phyloP scores from a whole-genome alignment of 768 basidiomycete species.

The Podaxis carcinomalis region DNA sequence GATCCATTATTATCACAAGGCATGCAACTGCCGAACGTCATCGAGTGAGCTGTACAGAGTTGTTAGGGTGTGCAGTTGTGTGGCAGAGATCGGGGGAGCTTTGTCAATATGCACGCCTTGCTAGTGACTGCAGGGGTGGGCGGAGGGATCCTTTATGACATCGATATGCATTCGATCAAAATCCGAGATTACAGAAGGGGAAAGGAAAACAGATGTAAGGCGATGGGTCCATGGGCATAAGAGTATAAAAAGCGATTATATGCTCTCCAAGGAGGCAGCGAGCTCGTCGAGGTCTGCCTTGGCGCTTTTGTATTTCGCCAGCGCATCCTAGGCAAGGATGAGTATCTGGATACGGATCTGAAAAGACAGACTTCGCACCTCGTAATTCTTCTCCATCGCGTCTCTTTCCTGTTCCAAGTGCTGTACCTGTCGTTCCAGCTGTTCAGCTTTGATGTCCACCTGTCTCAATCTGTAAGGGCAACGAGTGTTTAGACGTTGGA shows the following conservation, averaged over 20 bases:
- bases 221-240: conserved; percentile 1
- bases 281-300: conserved; percentile 86
- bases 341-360: conserved; percentile 2
- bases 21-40: no score
- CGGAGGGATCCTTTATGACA: background rate
- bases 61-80: background rate
- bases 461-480: conserved; percentile 68
- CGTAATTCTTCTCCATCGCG: conserved; percentile 90
- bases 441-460: conserved; percentile 98
- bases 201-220: conserved; percentile 1
- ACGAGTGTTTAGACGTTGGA: background rate
- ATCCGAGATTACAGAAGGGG: background rate
- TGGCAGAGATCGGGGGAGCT: background rate
- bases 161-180: conserved; percentile 2
- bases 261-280: conserved; percentile 65
- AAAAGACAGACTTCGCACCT: conserved; percentile 45
- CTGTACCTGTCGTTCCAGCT: conserved; percentile 90
- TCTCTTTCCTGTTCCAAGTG: conserved; percentile 90
- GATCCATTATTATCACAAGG: no score
- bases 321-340: conserved; percentile 53
- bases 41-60: no score
- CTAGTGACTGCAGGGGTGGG: background rate
- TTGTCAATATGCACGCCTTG: background rate
- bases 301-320: conserved; percentile 64
- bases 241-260: conserved; percentile 37